Base-by-base conservation (phyloP, 495 filamentous ascomycete genomes). In the Apodospora peruviana region DNA sequence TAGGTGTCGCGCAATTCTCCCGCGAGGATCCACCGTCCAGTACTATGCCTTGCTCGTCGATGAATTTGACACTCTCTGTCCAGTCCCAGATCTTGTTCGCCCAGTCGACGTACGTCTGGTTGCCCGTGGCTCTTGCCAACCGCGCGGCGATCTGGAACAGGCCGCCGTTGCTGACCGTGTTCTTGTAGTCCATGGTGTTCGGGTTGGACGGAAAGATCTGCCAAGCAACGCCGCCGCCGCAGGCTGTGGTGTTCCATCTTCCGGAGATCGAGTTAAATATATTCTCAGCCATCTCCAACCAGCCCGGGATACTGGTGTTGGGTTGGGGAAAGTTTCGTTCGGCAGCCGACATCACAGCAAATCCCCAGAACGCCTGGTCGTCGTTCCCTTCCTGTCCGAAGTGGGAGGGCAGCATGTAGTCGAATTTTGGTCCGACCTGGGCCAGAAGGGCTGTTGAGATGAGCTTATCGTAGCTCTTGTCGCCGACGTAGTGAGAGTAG, bases 401-500 rank as follows among this genome's bases (percentile, higher is more conserved):
- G 48, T 76, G 67, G 7, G 55, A 25, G 1, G 64, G 60, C 7
- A 59, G 51, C 74, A 89, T 86, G 59, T 79, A 85, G 40, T 86
- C 74, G 25, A 72, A 71, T 19, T 79, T 62, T 1, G 78, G 74
- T 0, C 85, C 85, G n/a, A 74, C 75, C 61, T 73, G 80, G 58
- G 71, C 82, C 1, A 87, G 56, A 20, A 95, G 56, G 0, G 76
- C 90, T 48, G 86, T 78, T 17, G 65, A 77, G 16, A 86, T 82
- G 17, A 81, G 70, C 35, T 81, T 66, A 62, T 91, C 90, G 69
- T 87, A 95, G 36, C 67, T 75, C 5, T 68, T 69, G 59, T 95
- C 90, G 8, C 82, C 81, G 0, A 89, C 94, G 61, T 85, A 88
- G 60, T 81, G 87, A 64, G 84, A 91, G 62, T 96, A 95, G 58